Conservation (phyloP, 2,329 filamentous ascomycete genomes). For the Endothia cerciana region DNA sequence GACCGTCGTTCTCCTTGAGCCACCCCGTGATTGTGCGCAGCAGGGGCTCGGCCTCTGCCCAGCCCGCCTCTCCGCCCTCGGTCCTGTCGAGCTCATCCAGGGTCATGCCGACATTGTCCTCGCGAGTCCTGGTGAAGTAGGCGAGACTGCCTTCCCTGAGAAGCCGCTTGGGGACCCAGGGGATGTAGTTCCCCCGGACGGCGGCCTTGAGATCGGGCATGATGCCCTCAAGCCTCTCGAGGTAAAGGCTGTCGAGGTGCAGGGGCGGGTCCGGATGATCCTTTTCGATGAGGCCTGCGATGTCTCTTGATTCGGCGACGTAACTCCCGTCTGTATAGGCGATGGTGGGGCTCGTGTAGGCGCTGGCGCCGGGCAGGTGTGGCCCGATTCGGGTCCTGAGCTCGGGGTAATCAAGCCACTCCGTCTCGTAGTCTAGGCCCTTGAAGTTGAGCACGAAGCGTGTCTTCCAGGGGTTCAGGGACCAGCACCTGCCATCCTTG, state of each 20-base stretch:
- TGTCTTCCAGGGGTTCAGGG: conserved; percentile 72
- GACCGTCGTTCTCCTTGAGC: conserved; percentile 61
- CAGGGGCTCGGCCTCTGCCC: conserved; percentile 46
- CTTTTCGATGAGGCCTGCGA: conserved; percentile 62
- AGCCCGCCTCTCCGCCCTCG: conserved; percentile 54
- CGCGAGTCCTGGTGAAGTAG: conserved; percentile 61
- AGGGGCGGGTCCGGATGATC: conserved; percentile 61
- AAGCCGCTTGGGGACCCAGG: conserved; percentile 52
- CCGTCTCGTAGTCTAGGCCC: conserved; percentile 65
- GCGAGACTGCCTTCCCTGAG: conserved; percentile 54
- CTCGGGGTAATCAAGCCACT: conserved; percentile 72
- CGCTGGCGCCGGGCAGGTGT: conserved; percentile 46
- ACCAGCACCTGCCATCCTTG: conserved; percentile 59
- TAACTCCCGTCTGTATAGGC: conserved; percentile 59
- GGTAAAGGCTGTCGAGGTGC: conserved; percentile 58
- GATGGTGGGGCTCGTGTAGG: conserved; percentile 61
- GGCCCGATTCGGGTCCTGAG: conserved; percentile 59
- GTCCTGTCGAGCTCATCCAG: conserved; percentile 53
- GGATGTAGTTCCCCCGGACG: conserved; percentile 49
- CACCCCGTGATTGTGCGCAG: conserved; percentile 46
- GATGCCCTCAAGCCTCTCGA: conserved; percentile 48
- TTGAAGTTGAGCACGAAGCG: conserved; percentile 72
- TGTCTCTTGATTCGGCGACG: conserved; percentile 66
- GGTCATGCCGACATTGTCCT: conserved; percentile 52
- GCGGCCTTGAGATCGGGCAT: conserved; percentile 39